These are phyloP conservation scores for Pestalotiopsis sp. DNA, from an alignment of 2,329 filamentous ascomycete species.

Conservation along the genomic window DNA sequence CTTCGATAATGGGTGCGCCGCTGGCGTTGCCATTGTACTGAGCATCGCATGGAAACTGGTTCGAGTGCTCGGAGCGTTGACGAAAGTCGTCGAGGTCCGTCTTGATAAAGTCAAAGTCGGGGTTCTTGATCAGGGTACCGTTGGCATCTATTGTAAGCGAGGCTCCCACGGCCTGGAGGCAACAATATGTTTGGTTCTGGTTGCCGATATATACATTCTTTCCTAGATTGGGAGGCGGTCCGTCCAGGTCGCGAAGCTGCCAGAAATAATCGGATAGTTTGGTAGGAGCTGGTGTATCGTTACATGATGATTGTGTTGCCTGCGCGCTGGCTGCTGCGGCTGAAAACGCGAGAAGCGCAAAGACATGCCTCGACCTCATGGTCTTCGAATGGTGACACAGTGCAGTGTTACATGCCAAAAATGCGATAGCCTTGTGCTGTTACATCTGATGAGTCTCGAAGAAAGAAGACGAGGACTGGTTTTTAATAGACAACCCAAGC, in stretches of 20 bases:
- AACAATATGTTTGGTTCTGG: constrained; percentile 8
- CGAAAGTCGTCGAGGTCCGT: background rate
- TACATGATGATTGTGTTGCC: background rate
- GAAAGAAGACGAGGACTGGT: background rate
- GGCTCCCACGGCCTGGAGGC: background rate
- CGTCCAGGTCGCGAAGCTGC: constrained; percentile 4
- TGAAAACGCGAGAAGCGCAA: background rate
- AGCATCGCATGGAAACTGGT: constrained; percentile 4
- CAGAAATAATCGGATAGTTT: constrained; percentile 2
- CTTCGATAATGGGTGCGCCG: background rate
- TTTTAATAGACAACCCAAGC: no score
- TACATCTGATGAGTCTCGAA: background rate
- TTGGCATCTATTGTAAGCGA: background rate
- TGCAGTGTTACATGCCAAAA: background rate
- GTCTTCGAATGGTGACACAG: background rate
- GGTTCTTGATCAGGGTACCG: background rate
- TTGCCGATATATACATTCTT: background rate
- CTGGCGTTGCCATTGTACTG: background rate
- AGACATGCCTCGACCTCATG: background rate
- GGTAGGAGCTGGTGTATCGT: background rate
- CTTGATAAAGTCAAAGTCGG: background rate
- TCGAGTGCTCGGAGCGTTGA: background rate
- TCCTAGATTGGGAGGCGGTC: background rate
- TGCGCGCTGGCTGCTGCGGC: background rate
- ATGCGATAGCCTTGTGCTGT: background rate